Evolutionary conservation across 1,139 yeast genomes (phyloP), one percentile per base, ranked within the genome.

Genomic region (Arxiozyma telluris): DNA sequence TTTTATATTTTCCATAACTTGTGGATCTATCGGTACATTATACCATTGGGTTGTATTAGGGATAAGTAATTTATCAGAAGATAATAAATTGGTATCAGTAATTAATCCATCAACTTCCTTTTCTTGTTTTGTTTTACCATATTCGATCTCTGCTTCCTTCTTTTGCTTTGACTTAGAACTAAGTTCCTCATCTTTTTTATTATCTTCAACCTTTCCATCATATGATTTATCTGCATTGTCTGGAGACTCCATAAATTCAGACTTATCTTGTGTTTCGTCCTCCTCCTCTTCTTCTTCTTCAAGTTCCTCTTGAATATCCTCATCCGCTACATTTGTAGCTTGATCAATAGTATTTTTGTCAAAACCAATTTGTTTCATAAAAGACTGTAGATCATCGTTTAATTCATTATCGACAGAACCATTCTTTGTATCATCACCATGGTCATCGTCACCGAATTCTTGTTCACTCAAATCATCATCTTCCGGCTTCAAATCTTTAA

Each of bases 31-130:
- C 21, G 80, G 75, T 17, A 74, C 69, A 57, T 84, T 80, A 68
- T 82, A 87, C 97, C 96, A 89, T 59, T 86, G 90, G 21, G 81
- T 74, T 62, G 85, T 80, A 44, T 84, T 81, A 22, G 86, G 84
- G 41, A 89, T 72, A 0, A 76, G 56, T 50, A 87, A 75, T 59
- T 80, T 82, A 46, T 81, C 79, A 21, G 84, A 74, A 50, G 74
- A 74, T 22, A 84, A 84, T 3, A 83, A 73, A 50, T 81, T 75
- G 44, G 82, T 70, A 58, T 81, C 75, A 18, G 79, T 75, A 39
- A 84, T 60, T 49, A 66, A 57, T 34, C 67, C 68, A 49, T 58
- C 57, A 64, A 67, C 76, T 76, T 65, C 77, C 77, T 63, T 63
- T 68, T 62, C 64, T 64, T 66, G 53, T 60, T 58, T 58, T 60